These are phyloP conservation scores for Hypoxylon lienhwacheense DNA, from an alignment of 495 filamentous ascomycete species.

Conservation along the genomic window DNA sequence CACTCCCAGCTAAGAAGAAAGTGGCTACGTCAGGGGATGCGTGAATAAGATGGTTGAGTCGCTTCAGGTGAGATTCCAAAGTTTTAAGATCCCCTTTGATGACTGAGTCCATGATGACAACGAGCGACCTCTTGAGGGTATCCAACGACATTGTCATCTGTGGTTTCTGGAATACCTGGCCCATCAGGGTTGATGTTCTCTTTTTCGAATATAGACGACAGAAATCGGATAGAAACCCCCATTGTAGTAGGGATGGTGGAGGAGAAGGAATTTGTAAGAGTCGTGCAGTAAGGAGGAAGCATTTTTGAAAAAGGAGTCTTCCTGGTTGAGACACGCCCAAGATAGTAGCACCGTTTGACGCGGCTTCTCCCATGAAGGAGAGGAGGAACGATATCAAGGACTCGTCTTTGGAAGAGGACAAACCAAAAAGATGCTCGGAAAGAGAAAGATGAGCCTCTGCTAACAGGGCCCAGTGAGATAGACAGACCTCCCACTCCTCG, in stretches of 20 bases:
- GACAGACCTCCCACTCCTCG: slow-evolving; percentile 74
- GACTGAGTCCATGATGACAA: slow-evolving; percentile 54
- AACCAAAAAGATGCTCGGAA: slow-evolving; percentile 54
- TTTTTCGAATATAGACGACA: slow-evolving; percentile 59
- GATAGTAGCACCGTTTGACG: slow-evolving; percentile 43
- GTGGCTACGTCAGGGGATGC: slow-evolving; percentile 54
- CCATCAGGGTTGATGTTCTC: slow-evolving; percentile 39
- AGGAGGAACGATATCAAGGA: slow-evolving; percentile 61
- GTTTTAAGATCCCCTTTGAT: slow-evolving; percentile 51
- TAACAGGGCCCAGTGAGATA: slow-evolving; percentile 75
- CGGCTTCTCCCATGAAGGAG: slow-evolving; percentile 60
- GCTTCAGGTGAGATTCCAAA: slow-evolving; percentile 49
- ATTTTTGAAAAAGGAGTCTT: slow-evolving; percentile 58
- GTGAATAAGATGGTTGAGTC: slow-evolving; percentile 56
- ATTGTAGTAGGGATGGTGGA: slow-evolving; percentile 52
- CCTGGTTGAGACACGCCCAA: slow-evolving; percentile 51
- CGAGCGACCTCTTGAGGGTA: slow-evolving; percentile 48
- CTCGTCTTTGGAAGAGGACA: slow-evolving; percentile 53
- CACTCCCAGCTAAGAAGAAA: slow-evolving; percentile 79
- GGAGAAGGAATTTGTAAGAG: slow-evolving; percentile 48
- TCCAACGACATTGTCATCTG: slow-evolving; percentile 41
- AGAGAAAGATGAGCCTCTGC: slow-evolving; percentile 63
- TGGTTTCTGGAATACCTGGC: slow-evolving; percentile 40
- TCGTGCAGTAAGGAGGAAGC: slow-evolving; percentile 61
- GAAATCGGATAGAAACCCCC: slow-evolving; percentile 61